Base-by-base conservation (phyloP, 495 filamentous ascomycete species). In the Xylaria acuta region DNA sequence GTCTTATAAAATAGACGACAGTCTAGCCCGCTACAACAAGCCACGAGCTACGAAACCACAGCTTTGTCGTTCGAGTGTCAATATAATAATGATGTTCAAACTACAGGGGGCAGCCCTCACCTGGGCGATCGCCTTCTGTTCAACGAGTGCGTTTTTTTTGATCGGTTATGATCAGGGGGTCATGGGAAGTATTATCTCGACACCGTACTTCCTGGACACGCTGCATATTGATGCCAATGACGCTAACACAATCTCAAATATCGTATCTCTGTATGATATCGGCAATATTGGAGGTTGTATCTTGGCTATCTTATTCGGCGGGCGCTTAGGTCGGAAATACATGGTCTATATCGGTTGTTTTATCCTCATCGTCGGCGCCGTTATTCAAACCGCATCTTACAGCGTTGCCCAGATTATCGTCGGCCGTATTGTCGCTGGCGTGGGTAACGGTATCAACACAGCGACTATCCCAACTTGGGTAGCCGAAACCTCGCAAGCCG, bases 401-500 rank as follows among this genome's bases (percentile, higher is more conserved):
- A 75, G 75, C 3, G 73, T 91, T n/a, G 83, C 83, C 32, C 58
- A 60, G 30, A 20, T 60, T 4, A 38, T 60, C 8, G 58, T 60
- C 20, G 58, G 54, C 58, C 30, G 58, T 5, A 34, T 60, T 22
- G n/a, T 38, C 18, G 30, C 90, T 1, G 91, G 90, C 11, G 79
- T 92, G 68, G 90, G 90, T 0, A 89, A 90, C 65, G 89, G 88
- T 12, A 60, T 60, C 32, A 60, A 60, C 20, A 60, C 58, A 22
- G 34, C 32, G 32, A 60, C 58, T 2, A 87, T 92, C 16, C 91
- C 92, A 1, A 90, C 88, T 0, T 94, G 90, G 90, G 90, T 92
- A 74, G 90, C 90, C 5, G 91, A 94, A 77, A 92, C 89, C 72
- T 89, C 89, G 45, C 91, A 90, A 73, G 86, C 90, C 5, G 88